These are phyloP conservation scores for Mollisiaceae sp. DNA, from an alignment of 2,329 filamentous ascomycete species.

Conservation along the genomic window DNA sequence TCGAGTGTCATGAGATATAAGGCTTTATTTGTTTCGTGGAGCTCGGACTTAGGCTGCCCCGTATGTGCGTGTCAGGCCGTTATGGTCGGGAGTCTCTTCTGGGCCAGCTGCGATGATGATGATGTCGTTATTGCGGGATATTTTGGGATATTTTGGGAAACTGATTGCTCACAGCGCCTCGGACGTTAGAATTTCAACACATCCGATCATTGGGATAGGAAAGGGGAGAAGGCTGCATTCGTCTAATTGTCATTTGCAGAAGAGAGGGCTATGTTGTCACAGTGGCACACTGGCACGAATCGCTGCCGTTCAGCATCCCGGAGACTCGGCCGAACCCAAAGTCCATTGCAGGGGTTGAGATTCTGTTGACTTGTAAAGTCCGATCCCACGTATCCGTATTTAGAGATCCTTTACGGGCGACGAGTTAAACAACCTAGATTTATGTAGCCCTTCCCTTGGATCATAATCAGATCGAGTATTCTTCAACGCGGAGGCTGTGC, in stretches of 20 bases:
- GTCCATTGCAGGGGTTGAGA: slow-evolving; percentile 7
- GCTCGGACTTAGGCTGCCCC: slow-evolving; percentile 30
- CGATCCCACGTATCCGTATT: neutral
- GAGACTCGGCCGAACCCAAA: slow-evolving; percentile 18
- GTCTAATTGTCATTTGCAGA: neutral
- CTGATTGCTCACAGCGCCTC: neutral
- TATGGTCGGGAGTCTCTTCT: neutral
- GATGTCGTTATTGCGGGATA: neutral
- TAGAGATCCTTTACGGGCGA: neutral
- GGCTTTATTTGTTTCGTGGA: slow-evolving; percentile 22
- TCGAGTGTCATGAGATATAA: slow-evolving; percentile 23
- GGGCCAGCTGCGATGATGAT: slow-evolving; percentile 17
- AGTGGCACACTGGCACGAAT: neutral
- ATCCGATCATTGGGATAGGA: neutral
- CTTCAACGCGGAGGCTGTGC: neutral
- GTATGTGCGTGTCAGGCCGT: slow-evolving; percentile 6
- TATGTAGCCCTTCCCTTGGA: neutral
- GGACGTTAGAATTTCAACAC: neutral
- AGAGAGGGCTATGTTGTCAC: neutral
- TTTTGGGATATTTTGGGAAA: too few species aligned
- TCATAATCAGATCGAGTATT: neutral
- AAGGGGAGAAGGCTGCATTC: neutral
- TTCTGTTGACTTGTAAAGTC: neutral
- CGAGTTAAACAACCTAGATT: neutral
- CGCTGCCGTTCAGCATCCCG: neutral